Percentiles rank a stretch among this genome's conserved stretches.
Evolutionary conservation across 2,329 filamentous ascomycete genomes (phyloP).

Genomic region (Cladosporium sp.): DNA sequence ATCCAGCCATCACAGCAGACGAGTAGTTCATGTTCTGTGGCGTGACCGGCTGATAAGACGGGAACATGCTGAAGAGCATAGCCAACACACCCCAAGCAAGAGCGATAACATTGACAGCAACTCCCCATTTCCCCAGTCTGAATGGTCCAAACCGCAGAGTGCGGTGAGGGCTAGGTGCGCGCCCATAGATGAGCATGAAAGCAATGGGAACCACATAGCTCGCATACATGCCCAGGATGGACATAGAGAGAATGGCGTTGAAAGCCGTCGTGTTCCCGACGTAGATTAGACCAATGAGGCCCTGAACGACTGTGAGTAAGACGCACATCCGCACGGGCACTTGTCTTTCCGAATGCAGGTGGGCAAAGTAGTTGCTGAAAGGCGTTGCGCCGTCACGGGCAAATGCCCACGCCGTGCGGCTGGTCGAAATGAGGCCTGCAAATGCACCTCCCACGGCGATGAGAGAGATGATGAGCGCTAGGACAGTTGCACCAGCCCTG

Average conservation of each 20-base stretch:
- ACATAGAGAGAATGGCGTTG: constrained; percentile 47
- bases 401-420: constrained; percentile 31
- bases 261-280: constrained; percentile 44
- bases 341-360: constrained; percentile 30
- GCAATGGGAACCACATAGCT: constrained; percentile 52
- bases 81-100: constrained; percentile 41
- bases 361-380: constrained; percentile 26
- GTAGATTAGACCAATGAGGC: constrained; percentile 46
- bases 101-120: constrained; percentile 36
- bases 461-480: constrained; percentile 26
- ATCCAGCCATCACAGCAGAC: constrained; percentile 32
- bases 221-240: constrained; percentile 51
- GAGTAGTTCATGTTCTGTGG: constrained; percentile 41
- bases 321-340: constrained; percentile 39
- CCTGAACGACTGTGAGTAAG: constrained; percentile 41
- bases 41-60: constrained; percentile 35
- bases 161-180: background rate
- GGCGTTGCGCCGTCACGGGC: constrained; percentile 13
- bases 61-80: constrained; percentile 44
- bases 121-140: constrained; percentile 32
- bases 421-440: constrained; percentile 32
- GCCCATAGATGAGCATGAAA: constrained; percentile 39
- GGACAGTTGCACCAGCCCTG: constrained; percentile 25
- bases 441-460: constrained; percentile 33
- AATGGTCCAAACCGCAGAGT: constrained; percentile 18